Conservation (phyloP, 2,329 filamentous ascomycete species). For the Aspergillus jensenii region DNA sequence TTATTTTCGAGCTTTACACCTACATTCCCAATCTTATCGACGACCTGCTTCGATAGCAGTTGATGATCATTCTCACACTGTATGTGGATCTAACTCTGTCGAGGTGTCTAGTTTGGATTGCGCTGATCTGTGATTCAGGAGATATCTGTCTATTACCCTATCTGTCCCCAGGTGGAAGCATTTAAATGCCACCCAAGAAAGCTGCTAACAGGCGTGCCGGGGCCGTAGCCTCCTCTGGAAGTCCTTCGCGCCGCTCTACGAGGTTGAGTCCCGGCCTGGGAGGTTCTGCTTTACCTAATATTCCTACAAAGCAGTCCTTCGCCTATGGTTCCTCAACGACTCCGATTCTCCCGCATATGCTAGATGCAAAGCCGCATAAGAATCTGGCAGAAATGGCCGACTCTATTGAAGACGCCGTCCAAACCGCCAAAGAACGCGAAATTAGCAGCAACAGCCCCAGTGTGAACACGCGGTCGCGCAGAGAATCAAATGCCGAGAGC, state of each 20-base stretch:
- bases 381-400: conserved; percentile 33
- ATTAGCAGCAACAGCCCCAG: conserved; percentile 7
- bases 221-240: conserved; percentile 9
- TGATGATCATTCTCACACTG: not conserved
- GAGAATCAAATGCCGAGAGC: conserved; percentile 7
- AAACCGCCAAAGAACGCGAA: conserved; percentile 25
- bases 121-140: not conserved
- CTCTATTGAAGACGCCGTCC: conserved; percentile 32
- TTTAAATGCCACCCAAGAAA: conserved; percentile 28
- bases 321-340: conserved; percentile 41
- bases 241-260: conserved; percentile 14
- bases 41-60: not conserved
- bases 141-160: not conserved
- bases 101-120: not conserved
- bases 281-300: conserved; percentile 33
- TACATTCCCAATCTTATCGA: not conserved
- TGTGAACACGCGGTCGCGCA: conserved; percentile 14
- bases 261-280: conserved; percentile 20
- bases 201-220: conserved; percentile 18
- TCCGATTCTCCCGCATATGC: conserved; percentile 35
- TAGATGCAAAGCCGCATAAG: conserved; percentile 31
- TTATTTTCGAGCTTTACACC: not conserved
- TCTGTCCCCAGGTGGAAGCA: not conserved
- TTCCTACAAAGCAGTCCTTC: conserved; percentile 41
- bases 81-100: not conserved